phyloP scores from a whole-genome alignment of 129 eudicot genomes.

The Erigeron canadensis region DNA sequence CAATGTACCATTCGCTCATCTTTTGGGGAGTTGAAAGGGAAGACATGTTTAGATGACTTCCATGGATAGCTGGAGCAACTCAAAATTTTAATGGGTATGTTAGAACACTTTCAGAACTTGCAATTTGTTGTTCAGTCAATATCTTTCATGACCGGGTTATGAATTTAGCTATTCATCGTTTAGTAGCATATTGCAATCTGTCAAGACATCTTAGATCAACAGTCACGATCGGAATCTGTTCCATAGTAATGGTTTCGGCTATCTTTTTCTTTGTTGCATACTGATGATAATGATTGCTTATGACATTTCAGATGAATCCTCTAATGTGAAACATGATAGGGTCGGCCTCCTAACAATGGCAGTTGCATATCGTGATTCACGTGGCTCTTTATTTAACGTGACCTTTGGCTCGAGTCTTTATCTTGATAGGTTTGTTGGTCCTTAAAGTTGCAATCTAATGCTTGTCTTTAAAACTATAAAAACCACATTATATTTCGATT shows the following conservation, averaged over 20 bases:
- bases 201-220: background rate
- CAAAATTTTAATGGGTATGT: background rate
- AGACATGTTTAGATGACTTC: too few species aligned
- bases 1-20: too few species aligned
- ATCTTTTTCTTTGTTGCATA: conserved; percentile 4
- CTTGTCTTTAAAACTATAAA: background rate
- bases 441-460: background rate
- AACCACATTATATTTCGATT: background rate
- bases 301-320: conserved; percentile 70
- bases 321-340: conserved; percentile 80
- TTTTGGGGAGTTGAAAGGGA: too few species aligned
- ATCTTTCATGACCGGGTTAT: background rate
- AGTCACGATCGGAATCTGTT: background rate
- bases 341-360: conserved; percentile 93
- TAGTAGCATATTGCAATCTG: conserved; percentile 6
- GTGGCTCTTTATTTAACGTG: conserved; percentile 78
- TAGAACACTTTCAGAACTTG: background rate
- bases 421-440: conserved; percentile 65
- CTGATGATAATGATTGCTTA: conserved; percentile 1
- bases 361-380: conserved; percentile 76
- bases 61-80: too few species aligned
- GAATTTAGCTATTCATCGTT: too few species aligned
- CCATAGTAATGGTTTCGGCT: background rate
- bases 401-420: conserved; percentile 76
- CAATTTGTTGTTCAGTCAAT: background rate